A percentile compares a stretch with the other conserved stretches of the same genome.
Conservation (phyloP, 2,329 filamentous ascomycete species). For the Blumeria graminis region DNA sequence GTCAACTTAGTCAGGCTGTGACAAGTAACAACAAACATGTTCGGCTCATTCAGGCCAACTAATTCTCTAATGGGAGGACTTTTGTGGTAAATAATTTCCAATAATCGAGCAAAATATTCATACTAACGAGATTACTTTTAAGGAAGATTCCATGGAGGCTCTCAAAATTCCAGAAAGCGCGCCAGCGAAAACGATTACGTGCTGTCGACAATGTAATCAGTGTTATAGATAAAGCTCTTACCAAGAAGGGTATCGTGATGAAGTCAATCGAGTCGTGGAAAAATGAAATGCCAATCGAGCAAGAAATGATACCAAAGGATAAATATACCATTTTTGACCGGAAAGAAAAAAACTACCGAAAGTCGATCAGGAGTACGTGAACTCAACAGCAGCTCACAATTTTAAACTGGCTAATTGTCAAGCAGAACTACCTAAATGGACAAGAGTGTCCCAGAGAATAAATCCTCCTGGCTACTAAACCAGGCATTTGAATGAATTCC, state of each 20-base stretch:
- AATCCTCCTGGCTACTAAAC: slow-evolving; percentile 81
- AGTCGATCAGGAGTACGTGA: slow-evolving; percentile 80
- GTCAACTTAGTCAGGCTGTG: too few species aligned
- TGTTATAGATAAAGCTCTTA: slow-evolving; percentile 55
- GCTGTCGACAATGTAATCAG: slow-evolving; percentile 73
- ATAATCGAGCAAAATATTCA: background rate
- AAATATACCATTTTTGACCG: slow-evolving; percentile 97
- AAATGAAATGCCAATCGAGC: slow-evolving; percentile 81
- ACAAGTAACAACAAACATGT: slow-evolving; percentile 31
- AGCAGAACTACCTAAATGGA: slow-evolving; percentile 72
- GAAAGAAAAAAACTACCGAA: slow-evolving; percentile 85
- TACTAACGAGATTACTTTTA: slow-evolving; percentile 6
- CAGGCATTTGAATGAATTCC: background rate
- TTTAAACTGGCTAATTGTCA: slow-evolving; percentile 4
- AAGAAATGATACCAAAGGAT: slow-evolving; percentile 85
- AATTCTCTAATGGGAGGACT: slow-evolving; percentile 56
- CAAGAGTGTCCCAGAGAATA: slow-evolving; percentile 73
- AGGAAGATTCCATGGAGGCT: slow-evolving; percentile 95
- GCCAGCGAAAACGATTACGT: slow-evolving; percentile 61
- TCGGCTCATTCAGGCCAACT: slow-evolving; percentile 59
- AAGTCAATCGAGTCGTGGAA: slow-evolving; percentile 80
- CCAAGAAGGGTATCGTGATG: slow-evolving; percentile 43
- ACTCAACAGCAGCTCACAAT: background rate
- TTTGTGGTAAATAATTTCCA: slow-evolving; percentile 36
- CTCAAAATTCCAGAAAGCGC: slow-evolving; percentile 71